A percentile compares a stretch with the other conserved stretches of the same genome.
Conservation (phyloP, 2,329 filamentous ascomycete genomes). For the Ascochyta lentis region DNA sequence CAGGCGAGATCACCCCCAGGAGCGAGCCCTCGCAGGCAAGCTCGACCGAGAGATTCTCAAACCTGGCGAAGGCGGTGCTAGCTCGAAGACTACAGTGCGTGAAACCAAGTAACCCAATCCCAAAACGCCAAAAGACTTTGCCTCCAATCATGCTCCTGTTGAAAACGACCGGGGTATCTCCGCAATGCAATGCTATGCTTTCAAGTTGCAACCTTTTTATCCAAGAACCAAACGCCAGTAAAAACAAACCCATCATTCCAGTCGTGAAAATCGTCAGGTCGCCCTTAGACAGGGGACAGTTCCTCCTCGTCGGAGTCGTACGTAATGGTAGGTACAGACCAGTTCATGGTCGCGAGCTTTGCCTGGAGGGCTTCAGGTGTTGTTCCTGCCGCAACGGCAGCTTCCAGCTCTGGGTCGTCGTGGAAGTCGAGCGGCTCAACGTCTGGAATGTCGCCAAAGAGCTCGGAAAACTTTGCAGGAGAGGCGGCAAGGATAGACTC, state of each 20-base stretch:
- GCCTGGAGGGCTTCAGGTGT: slow-evolving; percentile 19
- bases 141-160: not conserved
- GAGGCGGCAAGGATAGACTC: slow-evolving; percentile 29
- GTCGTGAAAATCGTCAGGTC: slow-evolving; percentile 6
- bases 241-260: not conserved
- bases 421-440: slow-evolving; percentile 25
- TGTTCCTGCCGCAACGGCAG: slow-evolving; percentile 16
- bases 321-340: slow-evolving; percentile 21
- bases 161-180: not conserved
- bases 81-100: not conserved
- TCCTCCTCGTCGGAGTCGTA: slow-evolving; percentile 39
- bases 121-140: not conserved
- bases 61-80: not conserved
- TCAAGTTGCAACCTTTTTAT: not conserved
- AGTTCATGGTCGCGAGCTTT: slow-evolving; percentile 20
- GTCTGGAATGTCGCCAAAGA: slow-evolving; percentile 31
- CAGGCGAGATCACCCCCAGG: slow-evolving; percentile 10
- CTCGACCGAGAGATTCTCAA: slow-evolving; percentile 12
- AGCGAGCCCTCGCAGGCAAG: slow-evolving; percentile 13
- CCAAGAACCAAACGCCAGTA: not conserved
- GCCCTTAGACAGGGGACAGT: slow-evolving; percentile 11
- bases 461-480: slow-evolving; percentile 18
- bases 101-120: not conserved
- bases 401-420: slow-evolving; percentile 24
- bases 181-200: not conserved